A percentile compares a stretch with the other conserved stretches of the same genome.
These are phyloP conservation scores for Trametes pubescens DNA, from an alignment of 1,284 basidiomycete species.

Conservation along the genomic window DNA sequence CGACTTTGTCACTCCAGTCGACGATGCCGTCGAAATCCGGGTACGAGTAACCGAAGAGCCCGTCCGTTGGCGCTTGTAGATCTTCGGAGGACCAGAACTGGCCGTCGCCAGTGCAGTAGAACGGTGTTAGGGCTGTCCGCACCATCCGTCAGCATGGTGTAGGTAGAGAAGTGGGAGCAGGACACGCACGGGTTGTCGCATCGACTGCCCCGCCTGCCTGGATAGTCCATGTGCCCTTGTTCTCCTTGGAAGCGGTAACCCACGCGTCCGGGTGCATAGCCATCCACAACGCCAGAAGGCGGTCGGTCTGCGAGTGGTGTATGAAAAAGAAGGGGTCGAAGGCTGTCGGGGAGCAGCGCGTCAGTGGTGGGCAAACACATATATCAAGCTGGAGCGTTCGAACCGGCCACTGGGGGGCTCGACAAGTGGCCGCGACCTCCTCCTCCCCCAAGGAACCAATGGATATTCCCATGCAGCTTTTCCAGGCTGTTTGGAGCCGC, in stretches of 20 bases:
- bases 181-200: constrained; percentile 45
- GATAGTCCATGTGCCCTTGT: constrained; percentile 48
- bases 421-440: background rate
- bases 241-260: constrained; percentile 45
- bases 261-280: constrained; percentile 48
- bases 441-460: background rate
- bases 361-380: constrained; percentile 1
- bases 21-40: constrained; percentile 51
- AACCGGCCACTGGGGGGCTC: background rate
- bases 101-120: constrained; percentile 26
- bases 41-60: constrained; percentile 50
- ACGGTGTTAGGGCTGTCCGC: constrained; percentile 40
- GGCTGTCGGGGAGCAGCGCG: constrained; percentile 2
- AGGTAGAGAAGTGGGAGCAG: background rate
- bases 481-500: background rate
- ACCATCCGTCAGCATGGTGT: constrained; percentile 4
- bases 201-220: constrained; percentile 40
- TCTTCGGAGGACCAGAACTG: constrained; percentile 44
- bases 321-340: constrained; percentile 60
- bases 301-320: constrained; percentile 57
- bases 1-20: constrained; percentile 40
- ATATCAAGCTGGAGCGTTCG: background rate
- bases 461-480: background rate
- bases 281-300: constrained; percentile 53
- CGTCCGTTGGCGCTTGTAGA: constrained; percentile 5